These are phyloP conservation scores for Corynespora cassiicola DNA, from an alignment of 2,329 filamentous ascomycete genomes.

Conservation along the genomic window DNA sequence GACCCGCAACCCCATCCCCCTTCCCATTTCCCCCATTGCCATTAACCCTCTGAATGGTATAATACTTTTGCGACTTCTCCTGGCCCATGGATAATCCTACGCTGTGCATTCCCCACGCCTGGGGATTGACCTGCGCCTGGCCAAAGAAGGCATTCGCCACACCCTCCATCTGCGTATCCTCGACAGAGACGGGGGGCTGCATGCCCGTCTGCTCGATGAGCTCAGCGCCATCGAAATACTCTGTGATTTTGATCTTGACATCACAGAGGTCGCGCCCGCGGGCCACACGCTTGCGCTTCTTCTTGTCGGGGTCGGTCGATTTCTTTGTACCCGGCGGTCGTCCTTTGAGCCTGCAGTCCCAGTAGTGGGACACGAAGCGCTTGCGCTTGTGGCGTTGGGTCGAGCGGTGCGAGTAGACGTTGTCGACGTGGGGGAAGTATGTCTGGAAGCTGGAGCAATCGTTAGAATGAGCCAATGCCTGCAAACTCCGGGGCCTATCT, in stretches of 20 bases:
- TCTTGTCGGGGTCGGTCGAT: conserved; percentile 79
- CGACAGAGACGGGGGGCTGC: conserved; percentile 23
- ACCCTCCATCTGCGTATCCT: conserved; percentile 3
- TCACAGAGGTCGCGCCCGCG: conserved; percentile 81
- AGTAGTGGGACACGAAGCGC: conserved; percentile 83
- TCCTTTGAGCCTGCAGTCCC: conserved; percentile 83
- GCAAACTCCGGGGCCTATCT: background rate
- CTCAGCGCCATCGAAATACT: conserved; percentile 69
- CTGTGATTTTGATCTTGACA: conserved; percentile 86
- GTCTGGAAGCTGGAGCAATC: conserved; percentile 69
- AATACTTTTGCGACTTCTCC: conserved; percentile 49
- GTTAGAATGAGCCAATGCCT: conserved; percentile 3
- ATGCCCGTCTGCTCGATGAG: conserved; percentile 41
- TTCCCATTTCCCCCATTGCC: conserved; percentile 77
- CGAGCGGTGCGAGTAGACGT: conserved; percentile 83
- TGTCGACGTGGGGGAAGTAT: conserved; percentile 84
- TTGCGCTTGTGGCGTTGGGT: conserved; percentile 83
- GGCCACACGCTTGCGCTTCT: conserved; percentile 79
- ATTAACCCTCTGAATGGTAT: conserved; percentile 79
- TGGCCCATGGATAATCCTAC: conserved; percentile 19
- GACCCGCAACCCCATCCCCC: conserved; percentile 71
- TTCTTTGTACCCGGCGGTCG: conserved; percentile 80
- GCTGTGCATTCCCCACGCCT: conserved; percentile 32
- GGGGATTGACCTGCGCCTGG: conserved; percentile 23
- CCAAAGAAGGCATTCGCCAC: conserved; percentile 32